Base-by-base conservation (phyloP, 2,329 filamentous ascomycete species). In the Volutella citrinella region DNA sequence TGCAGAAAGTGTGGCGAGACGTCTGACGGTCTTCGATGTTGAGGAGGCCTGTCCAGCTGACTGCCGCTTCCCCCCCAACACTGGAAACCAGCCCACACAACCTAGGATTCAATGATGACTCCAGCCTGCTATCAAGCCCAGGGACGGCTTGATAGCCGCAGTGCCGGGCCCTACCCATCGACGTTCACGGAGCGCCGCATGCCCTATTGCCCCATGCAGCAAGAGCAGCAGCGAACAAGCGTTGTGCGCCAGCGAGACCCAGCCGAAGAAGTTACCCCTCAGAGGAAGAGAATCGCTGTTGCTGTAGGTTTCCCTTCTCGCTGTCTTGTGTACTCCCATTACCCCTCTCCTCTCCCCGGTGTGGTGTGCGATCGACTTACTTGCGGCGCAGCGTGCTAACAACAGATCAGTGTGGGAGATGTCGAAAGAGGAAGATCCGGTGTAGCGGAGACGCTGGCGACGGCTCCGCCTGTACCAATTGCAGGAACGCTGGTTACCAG, bases 341-440 rank as follows among this genome's bases (percentile, higher is more conserved):
- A 15, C 19, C 25, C 7, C 4, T 23, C 36, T 19, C n/a, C 31
- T 19, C 27, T 35, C 8, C 29, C 19, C 32, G 40, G 43, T 46
- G 36, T 35, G 29, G 46, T 45, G 46, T 36, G 46, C 19, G 46
- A 43, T 22, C n/a, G 46, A 49, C 46, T 49, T 49, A 49, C 43
- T 45, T 44, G 36, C 32, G 42, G 22, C 34, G 36, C 36, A 34
- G 27, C 38, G 21, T 19, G 44, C 48, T 52, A 47, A 54, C 49
- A 38, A 22, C 31, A 41, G 20, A 30, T 36, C 46, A 96, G 91
- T 97, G 91, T 60, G 79, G 80, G 21, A 80, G 91, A 48, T 97
- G 91, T 63, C 80, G 91, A 41, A 90, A 91, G 66, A 79, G 91
- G 39, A 97, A 97, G 70, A 97, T 97, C 52, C 84, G 87, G 49